Percentiles rank a stretch among this genome's conserved stretches.
Evolutionary conservation across 306 rosid genomes (phyloP).

Genomic region (Ceratonia siliqua): DNA sequence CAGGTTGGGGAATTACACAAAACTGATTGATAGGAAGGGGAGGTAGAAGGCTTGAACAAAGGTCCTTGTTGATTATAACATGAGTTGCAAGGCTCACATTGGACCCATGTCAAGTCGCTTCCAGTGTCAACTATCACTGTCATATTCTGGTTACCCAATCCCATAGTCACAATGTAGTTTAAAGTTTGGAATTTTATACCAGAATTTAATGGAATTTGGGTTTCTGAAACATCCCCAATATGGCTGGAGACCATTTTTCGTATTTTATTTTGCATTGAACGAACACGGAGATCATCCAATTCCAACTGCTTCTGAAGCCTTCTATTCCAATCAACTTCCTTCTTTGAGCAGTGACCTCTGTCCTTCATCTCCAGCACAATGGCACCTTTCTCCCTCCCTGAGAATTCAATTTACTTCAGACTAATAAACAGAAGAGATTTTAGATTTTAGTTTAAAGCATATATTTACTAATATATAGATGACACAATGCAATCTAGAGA

Average conservation of each 20-base stretch:
- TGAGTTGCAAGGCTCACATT: slow-evolving; percentile 75
- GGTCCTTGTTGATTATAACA: slow-evolving; percentile 81
- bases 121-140: slow-evolving; percentile 88
- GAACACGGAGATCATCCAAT: slow-evolving; percentile 54
- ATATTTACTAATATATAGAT: background rate
- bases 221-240: slow-evolving; percentile 38
- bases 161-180: slow-evolving; percentile 77
- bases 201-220: slow-evolving; percentile 70
- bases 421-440: background rate
- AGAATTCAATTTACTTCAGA: slow-evolving; percentile 28
- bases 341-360: slow-evolving; percentile 58
- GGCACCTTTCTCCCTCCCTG: slow-evolving; percentile 63
- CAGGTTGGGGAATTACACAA: slow-evolving; percentile 66
- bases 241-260: slow-evolving; percentile 25
- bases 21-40: slow-evolving; percentile 60
- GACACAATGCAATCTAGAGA: slow-evolving; percentile 19
- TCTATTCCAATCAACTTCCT: slow-evolving; percentile 41
- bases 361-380: slow-evolving; percentile 73
- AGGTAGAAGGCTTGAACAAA: slow-evolving; percentile 61
- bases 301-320: slow-evolving; percentile 46
- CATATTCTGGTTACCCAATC: slow-evolving; percentile 56
- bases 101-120: slow-evolving; percentile 88
- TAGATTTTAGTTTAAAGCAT: slow-evolving; percentile 1
- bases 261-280: slow-evolving; percentile 49
- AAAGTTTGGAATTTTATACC: slow-evolving; percentile 63